Evolutionary conservation across 176 grass and related monocot species (phyloP), one percentile per base, ranked within the genome.

Genomic region (Eleusine indica): DNA sequence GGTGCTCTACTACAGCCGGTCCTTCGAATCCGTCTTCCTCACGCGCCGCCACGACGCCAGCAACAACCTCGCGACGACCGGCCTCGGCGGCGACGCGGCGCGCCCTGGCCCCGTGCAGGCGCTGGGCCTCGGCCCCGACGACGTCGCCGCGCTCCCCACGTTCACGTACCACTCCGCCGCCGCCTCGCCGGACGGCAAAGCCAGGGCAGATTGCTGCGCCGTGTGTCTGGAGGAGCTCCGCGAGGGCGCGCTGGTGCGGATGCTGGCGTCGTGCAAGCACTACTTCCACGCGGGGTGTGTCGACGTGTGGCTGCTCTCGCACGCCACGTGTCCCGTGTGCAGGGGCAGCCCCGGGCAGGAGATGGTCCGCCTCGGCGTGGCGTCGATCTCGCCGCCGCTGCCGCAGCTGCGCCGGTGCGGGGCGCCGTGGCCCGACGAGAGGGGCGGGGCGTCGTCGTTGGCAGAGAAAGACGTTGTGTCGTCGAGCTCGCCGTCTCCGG

Each of bases 251-350:
- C 32, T 81, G 42, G 85, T 77, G 53, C 78, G 88, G 44, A 83
- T 89, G 77, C 87, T 90, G 66, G 88, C 85, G 53, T 58, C 66
- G 78, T 90, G 91, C 85, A 87, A 62, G 85, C 91, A 93, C 64
- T 84, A 77, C 76, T 93, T 93, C 82, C 91, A 90, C 40, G 74
- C 83, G 9, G 74, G 19, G 41, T 93, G 88, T 78, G 83, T 93
- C 63, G 87, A 89, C 84, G 70, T 84, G 64, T 92, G 90, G 91
- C 80, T 92, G 54, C 67, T 76, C 58, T 84, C 91, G 44, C 87
- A 66, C 29, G 75, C 87, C 6, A 87, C 91, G 80, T 92, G 91
- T 60, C 87, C 91, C 3, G 68, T 89, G 65, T 86, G 83, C 82
- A 43, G 87, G 6, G 65, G 77, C 1, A 85, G 56, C 66, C 83